Evolutionary conservation across 345 rosid genomes (phyloP).

Genomic region (Eucalyptus pauciflora): DNA sequence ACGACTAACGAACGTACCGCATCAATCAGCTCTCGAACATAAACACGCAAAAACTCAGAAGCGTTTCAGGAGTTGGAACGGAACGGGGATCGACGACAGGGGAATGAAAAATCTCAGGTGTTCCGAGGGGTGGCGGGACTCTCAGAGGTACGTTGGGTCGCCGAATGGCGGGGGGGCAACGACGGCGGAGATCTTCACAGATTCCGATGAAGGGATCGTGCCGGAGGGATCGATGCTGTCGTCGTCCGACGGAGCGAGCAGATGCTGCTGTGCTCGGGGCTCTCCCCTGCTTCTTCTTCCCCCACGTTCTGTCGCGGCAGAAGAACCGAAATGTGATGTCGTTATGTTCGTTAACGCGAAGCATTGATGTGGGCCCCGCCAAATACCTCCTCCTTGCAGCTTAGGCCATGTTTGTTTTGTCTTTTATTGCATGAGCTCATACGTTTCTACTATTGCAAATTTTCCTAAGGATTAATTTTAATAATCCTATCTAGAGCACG

Average conservation of each 20-base stretch:
- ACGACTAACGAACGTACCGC: not conserved
- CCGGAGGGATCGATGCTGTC: not conserved
- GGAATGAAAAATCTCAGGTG: not conserved
- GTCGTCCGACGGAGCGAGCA: not conserved
- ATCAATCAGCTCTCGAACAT: not conserved
- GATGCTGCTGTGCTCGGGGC: not conserved
- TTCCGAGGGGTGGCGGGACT: not conserved
- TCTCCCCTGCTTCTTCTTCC: not conserved
- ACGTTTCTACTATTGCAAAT: not conserved
- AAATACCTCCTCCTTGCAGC: not conserved
- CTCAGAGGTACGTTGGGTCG: not conserved
- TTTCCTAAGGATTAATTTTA: not conserved
- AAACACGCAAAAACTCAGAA: not conserved
- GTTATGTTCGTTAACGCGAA: not conserved
- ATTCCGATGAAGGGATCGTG: not conserved
- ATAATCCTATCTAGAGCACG: not conserved
- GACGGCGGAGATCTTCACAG: not conserved
- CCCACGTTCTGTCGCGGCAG: not conserved
- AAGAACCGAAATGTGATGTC: not conserved
- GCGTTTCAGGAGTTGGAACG: fast-evolving
- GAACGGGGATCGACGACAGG: not conserved
- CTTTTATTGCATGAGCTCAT: not conserved
- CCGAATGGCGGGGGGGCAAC: not conserved
- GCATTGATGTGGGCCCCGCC: not conserved
- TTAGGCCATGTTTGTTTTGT: not conserved